Evolutionary conservation across 768 basidiomycete species (phyloP), one percentile per base, ranked within the genome.

Genomic region (Serendipita sp.): DNA sequence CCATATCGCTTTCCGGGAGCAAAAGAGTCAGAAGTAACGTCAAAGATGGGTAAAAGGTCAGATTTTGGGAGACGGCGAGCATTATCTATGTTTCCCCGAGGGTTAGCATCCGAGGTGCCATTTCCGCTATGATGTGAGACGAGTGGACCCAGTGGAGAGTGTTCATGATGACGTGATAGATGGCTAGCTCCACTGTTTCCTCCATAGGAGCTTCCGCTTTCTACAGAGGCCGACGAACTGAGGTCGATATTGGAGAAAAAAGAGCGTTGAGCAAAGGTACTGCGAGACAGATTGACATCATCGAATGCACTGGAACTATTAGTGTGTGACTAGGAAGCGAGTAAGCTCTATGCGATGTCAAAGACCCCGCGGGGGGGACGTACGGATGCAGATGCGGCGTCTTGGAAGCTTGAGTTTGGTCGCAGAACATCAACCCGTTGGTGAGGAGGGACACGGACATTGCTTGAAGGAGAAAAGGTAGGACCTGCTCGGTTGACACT

Each of bases 121-220:
- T 50, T 5, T 5, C 48, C 48, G n/a, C n/a, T 50, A 45, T 13
- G 18, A 27, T 53, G 52, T 27, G 52, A 53, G 33, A 60, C 27
- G 8, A 37, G 10, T 29, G 55, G 31, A 10, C 55, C 55, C 34
- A 34, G 10, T 8, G 8, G 8, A 36, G 55, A 16, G 10, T 29
- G 27, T 10, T 37, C 55, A 60, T 37, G 18, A 60, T 4, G 16
- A 27, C 55, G 55, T 5, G 16, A n/a, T 8, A 60, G 10, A 36
- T 60, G 55, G 31, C 55, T 60, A 8, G 55, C 55, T 10, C 55
- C 55, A 34, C 55, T 60, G 10, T 23, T 52, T 10, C 48, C 55
- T 29, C 27, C 55, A 34, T 60, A 34, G 10, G 55, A 60, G 55
- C 55, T 60, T n/a, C 55, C 55, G 18, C 55, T 60, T 34, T 60